Percentiles rank a stretch among this genome's conserved stretches.
Conservation (phyloP, 441 rosid species). For the Gossypium schwendimanii region DNA sequence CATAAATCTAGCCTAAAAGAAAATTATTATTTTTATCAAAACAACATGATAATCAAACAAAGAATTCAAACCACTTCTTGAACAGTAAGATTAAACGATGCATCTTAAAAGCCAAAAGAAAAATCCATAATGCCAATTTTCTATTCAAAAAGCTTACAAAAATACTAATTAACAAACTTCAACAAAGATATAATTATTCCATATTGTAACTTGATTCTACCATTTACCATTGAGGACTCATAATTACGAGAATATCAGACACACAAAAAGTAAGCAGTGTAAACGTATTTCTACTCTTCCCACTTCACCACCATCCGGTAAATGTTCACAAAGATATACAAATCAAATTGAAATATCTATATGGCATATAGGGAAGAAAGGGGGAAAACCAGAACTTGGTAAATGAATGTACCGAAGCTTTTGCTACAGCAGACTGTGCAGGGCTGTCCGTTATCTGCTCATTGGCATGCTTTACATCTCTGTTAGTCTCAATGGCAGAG, state of each 20-base stretch:
- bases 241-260: background rate
- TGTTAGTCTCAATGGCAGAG: constrained; percentile 22
- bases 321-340: background rate
- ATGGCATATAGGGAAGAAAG: background rate
- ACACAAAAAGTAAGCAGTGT: background rate
- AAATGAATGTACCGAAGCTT: constrained; percentile 43
- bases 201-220: background rate
- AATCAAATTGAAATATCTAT: background rate
- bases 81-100: background rate
- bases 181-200: background rate
- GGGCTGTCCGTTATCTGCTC: constrained; percentile 18
- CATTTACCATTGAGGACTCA: background rate
- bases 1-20: background rate
- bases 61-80: background rate
- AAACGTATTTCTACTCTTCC: background rate
- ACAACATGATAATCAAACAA: background rate
- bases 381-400: background rate
- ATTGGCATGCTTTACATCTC: background rate
- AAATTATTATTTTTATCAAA: background rate
- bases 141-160: background rate
- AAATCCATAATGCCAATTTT: background rate
- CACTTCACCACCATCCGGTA: background rate
- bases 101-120: background rate
- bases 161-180: background rate
- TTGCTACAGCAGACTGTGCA: constrained; percentile 29